phyloP scores from a whole-genome alignment of 1,284 basidiomycete species.

The Moesziomyces sp. region DNA sequence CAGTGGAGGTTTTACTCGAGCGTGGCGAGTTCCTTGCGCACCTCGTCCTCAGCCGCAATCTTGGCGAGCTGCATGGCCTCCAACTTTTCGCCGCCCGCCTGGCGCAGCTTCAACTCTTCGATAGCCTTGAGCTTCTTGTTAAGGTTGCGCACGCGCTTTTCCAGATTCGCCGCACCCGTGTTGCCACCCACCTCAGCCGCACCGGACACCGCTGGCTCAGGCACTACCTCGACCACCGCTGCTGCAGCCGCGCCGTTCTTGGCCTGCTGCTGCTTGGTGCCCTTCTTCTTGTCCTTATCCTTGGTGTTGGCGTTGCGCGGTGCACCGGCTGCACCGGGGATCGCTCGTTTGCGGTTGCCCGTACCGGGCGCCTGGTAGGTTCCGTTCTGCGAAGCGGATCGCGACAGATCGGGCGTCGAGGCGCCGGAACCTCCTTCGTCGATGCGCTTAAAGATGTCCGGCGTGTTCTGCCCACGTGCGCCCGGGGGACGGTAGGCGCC shows the following conservation, averaged over 20 bases:
- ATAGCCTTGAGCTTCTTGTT: slow-evolving; percentile 95
- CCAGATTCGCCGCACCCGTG: slow-evolving; percentile 50
- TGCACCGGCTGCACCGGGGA: slow-evolving; percentile 53
- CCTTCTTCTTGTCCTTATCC: slow-evolving; percentile 43
- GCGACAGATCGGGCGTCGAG: slow-evolving; percentile 35
- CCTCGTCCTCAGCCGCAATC: slow-evolving; percentile 86
- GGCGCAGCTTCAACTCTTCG: slow-evolving; percentile 91
- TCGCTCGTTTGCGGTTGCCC: slow-evolving; percentile 41
- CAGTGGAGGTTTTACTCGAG: slow-evolving; percentile 65
- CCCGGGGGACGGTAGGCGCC: slow-evolving; percentile 70
- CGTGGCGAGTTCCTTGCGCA: slow-evolving; percentile 79
- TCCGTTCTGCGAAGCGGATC: slow-evolving; percentile 34
- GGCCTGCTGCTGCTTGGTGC: slow-evolving; percentile 39
- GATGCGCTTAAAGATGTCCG: slow-evolving; percentile 85
- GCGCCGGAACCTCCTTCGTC: slow-evolving; percentile 75
- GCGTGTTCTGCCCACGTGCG: slow-evolving; percentile 85
- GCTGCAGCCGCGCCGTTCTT: slow-evolving; percentile 34
- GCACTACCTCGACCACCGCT: slow-evolving; percentile 4
- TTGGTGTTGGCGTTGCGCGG: slow-evolving; percentile 16
- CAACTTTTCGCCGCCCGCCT: slow-evolving; percentile 83
- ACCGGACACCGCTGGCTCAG: slow-evolving; percentile 19
- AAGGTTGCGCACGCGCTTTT: slow-evolving; percentile 77
- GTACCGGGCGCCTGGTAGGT: slow-evolving; percentile 50
- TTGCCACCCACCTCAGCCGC: slow-evolving; percentile 55
- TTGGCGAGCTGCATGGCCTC: slow-evolving; percentile 95